Evolutionary conservation across 768 basidiomycete species (phyloP), one percentile per base, ranked within the genome.

Genomic region (Kwoniella shandongensis): DNA sequence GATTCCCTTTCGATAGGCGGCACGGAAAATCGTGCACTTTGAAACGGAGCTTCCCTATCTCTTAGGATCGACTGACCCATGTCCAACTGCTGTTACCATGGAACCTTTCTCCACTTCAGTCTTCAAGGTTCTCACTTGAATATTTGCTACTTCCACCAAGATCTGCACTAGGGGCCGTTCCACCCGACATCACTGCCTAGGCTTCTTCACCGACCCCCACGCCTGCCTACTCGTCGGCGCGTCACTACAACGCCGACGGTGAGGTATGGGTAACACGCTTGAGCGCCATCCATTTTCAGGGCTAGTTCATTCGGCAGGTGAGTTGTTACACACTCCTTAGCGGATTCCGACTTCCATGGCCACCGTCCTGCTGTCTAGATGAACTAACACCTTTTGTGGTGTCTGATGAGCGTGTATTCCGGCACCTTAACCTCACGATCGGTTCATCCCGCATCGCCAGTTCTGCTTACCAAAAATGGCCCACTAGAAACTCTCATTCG

Each of bases 231-330:
- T 86, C 84, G 81, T 85, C 81, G 81, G 81, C 79, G 82, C 83
- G 74, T 86, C 83, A 63, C 66, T 65, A 36, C 76, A 83, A 84
- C 83, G 79, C 83, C 81, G 81, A 85, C 82, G 84, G 86, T 80
- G 84, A 85, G 83, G 86, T 87, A 83, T 87, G 84, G 86, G 86
- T 86, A 84, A 82, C 82, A 85, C 83, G 81, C 85, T 86, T 86
- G 82, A 86, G 86, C 85, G 85, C 86, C 86, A 87, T 87, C 86
- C 85, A 86, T 87, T 87, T 87, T 87, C 84, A 87, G 85, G 86
- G 86, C 85, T 85, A 87, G 85, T 86, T 86, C 83, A 85, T 88
- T 88, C 85, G 84, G 86, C 86, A 86, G 86, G 85, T 87, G 85
- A 87, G 85, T 86, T 86, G 85, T 86, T 85, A 85, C 85, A 86